Conservation (phyloP, 495 filamentous ascomycete species). For the Thermothielavioides terrestris region DNA sequence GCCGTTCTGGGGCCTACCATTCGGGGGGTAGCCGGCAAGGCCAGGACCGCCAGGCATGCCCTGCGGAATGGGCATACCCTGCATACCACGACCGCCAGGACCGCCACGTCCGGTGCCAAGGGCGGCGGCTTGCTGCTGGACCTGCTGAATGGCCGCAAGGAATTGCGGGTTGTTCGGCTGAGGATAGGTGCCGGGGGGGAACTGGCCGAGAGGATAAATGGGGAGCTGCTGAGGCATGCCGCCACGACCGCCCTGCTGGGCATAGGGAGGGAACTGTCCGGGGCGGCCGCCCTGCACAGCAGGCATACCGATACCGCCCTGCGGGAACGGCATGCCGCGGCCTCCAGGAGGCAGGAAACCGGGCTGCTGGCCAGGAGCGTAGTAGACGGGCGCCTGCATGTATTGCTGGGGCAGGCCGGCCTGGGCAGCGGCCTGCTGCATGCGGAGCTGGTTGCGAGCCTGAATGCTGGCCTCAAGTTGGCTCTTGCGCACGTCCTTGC, state of each 20-base stretch:
- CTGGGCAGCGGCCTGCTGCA: slow-evolving; percentile 92
- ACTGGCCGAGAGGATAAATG: slow-evolving; percentile 69
- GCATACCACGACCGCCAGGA: slow-evolving; percentile 63
- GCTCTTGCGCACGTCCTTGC: slow-evolving; percentile 98
- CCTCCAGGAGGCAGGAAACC: slow-evolving; percentile 62
- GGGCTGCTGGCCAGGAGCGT: slow-evolving; percentile 74
- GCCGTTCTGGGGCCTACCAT: slow-evolving; percentile 34
- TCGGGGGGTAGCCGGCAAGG: slow-evolving; percentile 58
- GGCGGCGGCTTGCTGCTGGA: slow-evolving; percentile 56
- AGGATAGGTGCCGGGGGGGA: slow-evolving; percentile 53
- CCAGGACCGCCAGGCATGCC: slow-evolving; percentile 42
- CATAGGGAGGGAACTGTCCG: slow-evolving; percentile 74
- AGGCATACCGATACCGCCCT: slow-evolving; percentile 73
- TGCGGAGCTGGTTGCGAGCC: slow-evolving; percentile 93
- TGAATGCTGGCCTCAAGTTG: slow-evolving; percentile 99
- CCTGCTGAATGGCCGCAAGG: slow-evolving; percentile 59
- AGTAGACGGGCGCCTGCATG: slow-evolving; percentile 82
- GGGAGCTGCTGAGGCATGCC: slow-evolving; percentile 70
- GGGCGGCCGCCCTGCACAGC: slow-evolving; percentile 72
- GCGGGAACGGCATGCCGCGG: slow-evolving; percentile 82
- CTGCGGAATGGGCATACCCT: slow-evolving; percentile 59
- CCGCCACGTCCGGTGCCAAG: slow-evolving; percentile 60
- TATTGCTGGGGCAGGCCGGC: slow-evolving; percentile 84
- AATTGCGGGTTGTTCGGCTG: slow-evolving; percentile 45
- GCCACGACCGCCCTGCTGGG: slow-evolving; percentile 78